Evolutionary conservation across 805 yeast species (phyloP), one percentile per base, ranked within the genome.

Genomic region (Yarrowia sp.): DNA sequence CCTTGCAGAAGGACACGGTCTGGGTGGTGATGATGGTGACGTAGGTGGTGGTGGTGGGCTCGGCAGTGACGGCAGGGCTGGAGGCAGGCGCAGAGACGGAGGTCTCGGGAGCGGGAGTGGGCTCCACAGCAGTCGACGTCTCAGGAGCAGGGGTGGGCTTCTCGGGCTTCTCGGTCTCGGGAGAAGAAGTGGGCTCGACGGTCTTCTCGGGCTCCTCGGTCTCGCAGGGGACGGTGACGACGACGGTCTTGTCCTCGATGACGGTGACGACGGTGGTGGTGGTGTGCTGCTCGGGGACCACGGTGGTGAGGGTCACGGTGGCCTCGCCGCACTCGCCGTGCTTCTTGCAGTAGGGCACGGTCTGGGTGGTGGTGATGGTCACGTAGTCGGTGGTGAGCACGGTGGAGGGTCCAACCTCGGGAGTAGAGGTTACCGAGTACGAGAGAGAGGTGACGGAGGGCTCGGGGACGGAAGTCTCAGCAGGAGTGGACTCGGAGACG

Each of bases 1-100:
- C 22, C 46, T 41, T 41, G 46, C 46, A 41, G 46, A 24, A 41
- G 13, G 46, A 3, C 14, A 41, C 46, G 31, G 46, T 41, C 46
- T 41, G 46, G 46, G 31, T 24, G 13, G 46, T 41, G 46, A 19
- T 24, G 31, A 41, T 22, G 19, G 46, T 24, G 13, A n/a, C n/a
- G 31, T 16, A 38, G 10, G 25, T n/a, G n/a, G n/a, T n/a, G n/a
- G n/a, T n/a, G n/a, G n/a, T n/a, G n/a, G 25, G 5, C 9, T 21
- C 42, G 8, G 24, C 12, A 3, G 46, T 8, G 29, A 2, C 29
- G 18, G 29, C 19, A n/a, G 46, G n/a, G n/a, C n/a, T 8, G 7
- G 29, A 7, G 6, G 39, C 14, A 18, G 39, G 39, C 2, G 39
- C 10, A n/a, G n/a, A n/a, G 4, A 5, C 24, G 8, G 42, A 10